Conservation (phyloP, 805 yeast species). For the Jamesozyma jinghongensis region DNA sequence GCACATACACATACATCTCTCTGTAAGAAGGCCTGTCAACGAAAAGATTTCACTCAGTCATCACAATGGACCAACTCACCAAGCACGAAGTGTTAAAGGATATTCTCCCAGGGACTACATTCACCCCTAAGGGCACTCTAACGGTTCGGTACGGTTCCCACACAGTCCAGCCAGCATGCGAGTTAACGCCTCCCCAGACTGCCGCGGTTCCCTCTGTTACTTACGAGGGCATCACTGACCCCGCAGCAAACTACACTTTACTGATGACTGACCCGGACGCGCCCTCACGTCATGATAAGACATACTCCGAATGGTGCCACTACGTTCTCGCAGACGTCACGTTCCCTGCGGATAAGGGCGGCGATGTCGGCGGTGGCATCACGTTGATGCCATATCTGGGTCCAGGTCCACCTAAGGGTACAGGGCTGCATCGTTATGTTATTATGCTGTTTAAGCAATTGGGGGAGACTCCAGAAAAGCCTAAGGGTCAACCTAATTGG, state of each 20-base stretch:
- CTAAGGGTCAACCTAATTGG: conserved; percentile 42
- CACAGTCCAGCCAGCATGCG: conserved; percentile 69
- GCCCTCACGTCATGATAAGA: conserved; percentile 65
- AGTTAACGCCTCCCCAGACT: conserved; percentile 53
- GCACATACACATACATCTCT: neutral
- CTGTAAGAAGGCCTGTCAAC: no score
- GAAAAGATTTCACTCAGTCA: no score
- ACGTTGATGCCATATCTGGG: conserved; percentile 53
- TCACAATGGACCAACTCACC: conserved; percentile 5
- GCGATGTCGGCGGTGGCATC: conserved; percentile 20
- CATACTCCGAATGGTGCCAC: conserved; percentile 77
- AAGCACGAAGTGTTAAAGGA: conserved; percentile 24
- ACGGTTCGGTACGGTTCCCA: conserved; percentile 21
- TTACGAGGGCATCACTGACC: conserved; percentile 25
- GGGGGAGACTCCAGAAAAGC: neutral
- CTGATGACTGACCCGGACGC: conserved; percentile 89
- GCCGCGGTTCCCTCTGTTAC: conserved; percentile 59
- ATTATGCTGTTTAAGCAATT: conserved; percentile 62
- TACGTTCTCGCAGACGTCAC: conserved; percentile 49
- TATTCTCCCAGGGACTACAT: conserved; percentile 13
- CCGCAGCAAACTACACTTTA: conserved; percentile 42
- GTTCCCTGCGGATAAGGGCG: conserved; percentile 22
- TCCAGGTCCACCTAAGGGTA: conserved; percentile 75
- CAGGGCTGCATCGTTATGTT: conserved; percentile 81
- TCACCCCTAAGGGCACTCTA: conserved; percentile 20